A percentile compares a stretch with the other conserved stretches of the same genome.
phyloP scores from a whole-genome alignment of 2,329 filamentous ascomycete genomes.

The Eutypella sp. region DNA sequence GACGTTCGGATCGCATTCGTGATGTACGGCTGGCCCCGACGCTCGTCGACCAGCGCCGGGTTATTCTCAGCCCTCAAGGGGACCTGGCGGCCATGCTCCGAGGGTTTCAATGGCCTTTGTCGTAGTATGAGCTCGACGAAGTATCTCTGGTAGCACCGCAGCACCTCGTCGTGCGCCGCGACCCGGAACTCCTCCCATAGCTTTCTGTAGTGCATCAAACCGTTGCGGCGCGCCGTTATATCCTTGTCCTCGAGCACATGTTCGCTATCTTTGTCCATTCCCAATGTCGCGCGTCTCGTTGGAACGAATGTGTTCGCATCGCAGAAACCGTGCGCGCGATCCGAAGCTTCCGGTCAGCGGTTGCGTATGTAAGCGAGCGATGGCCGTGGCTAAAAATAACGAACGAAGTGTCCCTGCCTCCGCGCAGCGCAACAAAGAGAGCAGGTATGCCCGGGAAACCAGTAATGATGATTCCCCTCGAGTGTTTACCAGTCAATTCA shows the following conservation, averaged over 20 bases:
- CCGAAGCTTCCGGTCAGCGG: background rate
- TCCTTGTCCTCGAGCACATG: constrained; percentile 14
- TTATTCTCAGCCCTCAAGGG: constrained; percentile 36
- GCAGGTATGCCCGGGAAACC: too few species aligned
- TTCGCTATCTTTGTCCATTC: constrained; percentile 10
- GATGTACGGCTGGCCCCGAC: constrained; percentile 45
- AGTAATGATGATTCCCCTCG: too few species aligned
- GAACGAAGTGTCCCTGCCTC: too few species aligned
- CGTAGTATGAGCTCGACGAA: constrained; percentile 50
- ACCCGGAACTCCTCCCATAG: constrained; percentile 12
- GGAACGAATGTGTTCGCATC: constrained; percentile 13
- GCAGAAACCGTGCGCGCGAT: constrained; percentile 6
- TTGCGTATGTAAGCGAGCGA: too few species aligned
- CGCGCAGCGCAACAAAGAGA: too few species aligned
- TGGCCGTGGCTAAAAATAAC: too few species aligned
- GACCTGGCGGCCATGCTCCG: constrained; percentile 60
- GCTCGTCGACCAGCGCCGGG: constrained; percentile 41
- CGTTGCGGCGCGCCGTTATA: constrained; percentile 5
- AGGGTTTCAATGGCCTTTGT: constrained; percentile 64
- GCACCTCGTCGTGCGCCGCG: constrained; percentile 11
- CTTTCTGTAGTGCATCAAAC: constrained; percentile 10
- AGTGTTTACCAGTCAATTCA: too few species aligned
- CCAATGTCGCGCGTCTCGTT: constrained; percentile 18
- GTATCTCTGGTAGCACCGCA: constrained; percentile 31
- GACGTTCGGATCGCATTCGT: constrained; percentile 71